Percentiles rank a stretch among this genome's conserved stretches.
Evolutionary conservation across 768 basidiomycete genomes (phyloP).

Genomic region (Amanita inopinata): DNA sequence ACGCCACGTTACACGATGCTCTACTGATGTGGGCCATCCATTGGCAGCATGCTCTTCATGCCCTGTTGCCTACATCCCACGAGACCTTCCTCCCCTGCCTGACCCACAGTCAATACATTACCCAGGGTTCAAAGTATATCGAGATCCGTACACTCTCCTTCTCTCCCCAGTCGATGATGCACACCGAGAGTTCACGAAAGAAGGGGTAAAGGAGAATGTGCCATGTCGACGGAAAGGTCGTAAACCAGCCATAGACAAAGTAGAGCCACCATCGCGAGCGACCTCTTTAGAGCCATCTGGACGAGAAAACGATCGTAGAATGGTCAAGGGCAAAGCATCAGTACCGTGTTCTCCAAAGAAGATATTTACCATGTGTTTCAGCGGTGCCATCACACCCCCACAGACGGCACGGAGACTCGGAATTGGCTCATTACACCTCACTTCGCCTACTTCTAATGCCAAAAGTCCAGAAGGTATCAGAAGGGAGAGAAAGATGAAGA

Average conservation of each 20-base stretch:
- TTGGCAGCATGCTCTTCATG: slow-evolving; percentile 9
- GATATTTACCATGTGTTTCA: slow-evolving; percentile 6
- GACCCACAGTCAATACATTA: slow-evolving; percentile 54
- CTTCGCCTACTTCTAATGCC: not conserved
- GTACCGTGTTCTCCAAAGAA: slow-evolving; percentile 21
- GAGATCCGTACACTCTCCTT: slow-evolving; percentile 30
- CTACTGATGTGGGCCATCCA: slow-evolving; percentile 4
- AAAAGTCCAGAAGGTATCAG: not conserved
- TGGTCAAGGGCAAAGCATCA: slow-evolving; percentile 16
- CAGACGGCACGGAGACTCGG: slow-evolving; percentile 20
- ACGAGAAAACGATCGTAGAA: slow-evolving; percentile 11
- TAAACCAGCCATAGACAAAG: slow-evolving; percentile 21
- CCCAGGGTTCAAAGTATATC: slow-evolving; percentile 55
- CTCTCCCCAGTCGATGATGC: slow-evolving; percentile 8
- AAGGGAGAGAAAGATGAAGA: slow-evolving; percentile 7
- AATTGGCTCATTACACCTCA: slow-evolving; percentile 11
- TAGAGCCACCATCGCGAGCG: not conserved
- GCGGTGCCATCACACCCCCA: slow-evolving; percentile 9
- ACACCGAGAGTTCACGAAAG: slow-evolving; percentile 21
- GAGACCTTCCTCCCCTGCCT: slow-evolving; percentile 29
- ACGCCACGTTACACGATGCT: slow-evolving; percentile 4
- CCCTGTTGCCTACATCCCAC: slow-evolving; percentile 21
- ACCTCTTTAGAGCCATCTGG: slow-evolving; percentile 2
- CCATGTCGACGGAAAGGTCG: slow-evolving; percentile 36
- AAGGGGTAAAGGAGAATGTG: slow-evolving; percentile 49